phyloP scores from a whole-genome alignment of 2,329 filamentous ascomycete species.

The Lasiodiplodia citricola region DNA sequence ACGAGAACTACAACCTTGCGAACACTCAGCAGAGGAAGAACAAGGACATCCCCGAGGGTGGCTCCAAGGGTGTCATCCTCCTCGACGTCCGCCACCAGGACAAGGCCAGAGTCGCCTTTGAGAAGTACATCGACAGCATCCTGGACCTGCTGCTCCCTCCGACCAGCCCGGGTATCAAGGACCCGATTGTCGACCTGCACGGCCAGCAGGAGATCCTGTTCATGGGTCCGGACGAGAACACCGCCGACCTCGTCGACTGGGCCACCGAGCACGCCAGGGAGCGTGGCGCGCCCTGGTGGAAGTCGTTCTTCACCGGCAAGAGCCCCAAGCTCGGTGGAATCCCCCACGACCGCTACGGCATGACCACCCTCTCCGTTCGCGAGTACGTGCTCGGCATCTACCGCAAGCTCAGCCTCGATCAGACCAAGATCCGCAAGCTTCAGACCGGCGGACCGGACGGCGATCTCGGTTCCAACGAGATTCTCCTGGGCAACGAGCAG shows the following conservation, averaged over 20 bases:
- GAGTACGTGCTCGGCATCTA: conserved; percentile 98
- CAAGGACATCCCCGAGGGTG: conserved; percentile 98
- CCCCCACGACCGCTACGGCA: conserved; percentile 93
- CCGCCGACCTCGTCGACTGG: conserved; percentile 95
- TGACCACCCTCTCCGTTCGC: conserved; percentile 96
- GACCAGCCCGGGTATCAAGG: conserved; percentile 94
- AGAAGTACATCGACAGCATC: conserved; percentile 99
- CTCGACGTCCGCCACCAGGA: conserved; percentile 94
- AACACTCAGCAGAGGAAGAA: conserved; percentile 99
- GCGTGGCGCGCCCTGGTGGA: conserved; percentile 96
- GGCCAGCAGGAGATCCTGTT: conserved; percentile 97
- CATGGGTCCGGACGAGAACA: conserved; percentile 99
- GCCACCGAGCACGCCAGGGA: conserved; percentile 91
- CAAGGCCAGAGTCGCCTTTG: conserved; percentile 88
- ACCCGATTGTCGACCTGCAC: conserved; percentile 94
- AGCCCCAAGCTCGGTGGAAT: conserved; percentile 95
- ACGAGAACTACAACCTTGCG: conserved; percentile 97
- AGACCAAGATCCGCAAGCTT: conserved; percentile 84
- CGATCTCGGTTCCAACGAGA: conserved; percentile 97
- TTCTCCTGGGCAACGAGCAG: conserved; percentile 92
- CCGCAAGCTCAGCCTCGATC: conserved; percentile 90
- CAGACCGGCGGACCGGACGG: conserved; percentile 97
- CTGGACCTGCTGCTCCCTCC: conserved; percentile 91
- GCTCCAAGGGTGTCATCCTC: conserved; percentile 96
- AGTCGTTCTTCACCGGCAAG: conserved; percentile 99